A percentile compares a stretch with the other conserved stretches of the same genome.
Conservation (phyloP, 208 protist genomes). For the Sergeia podlipaevii region DNA sequence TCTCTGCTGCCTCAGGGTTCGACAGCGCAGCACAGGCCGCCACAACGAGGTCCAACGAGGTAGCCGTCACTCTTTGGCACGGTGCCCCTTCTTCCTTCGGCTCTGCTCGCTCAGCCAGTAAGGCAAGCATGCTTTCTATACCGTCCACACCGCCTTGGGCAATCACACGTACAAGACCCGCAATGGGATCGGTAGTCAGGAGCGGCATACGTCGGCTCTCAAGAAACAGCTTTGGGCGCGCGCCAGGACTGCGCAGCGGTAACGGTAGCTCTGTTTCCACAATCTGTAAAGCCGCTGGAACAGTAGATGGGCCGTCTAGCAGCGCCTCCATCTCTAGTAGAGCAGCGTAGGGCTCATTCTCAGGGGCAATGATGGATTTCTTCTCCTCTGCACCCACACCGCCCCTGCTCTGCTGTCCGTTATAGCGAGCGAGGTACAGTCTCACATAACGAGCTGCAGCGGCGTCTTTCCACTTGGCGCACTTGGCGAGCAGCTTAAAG, state of each 20-base stretch:
- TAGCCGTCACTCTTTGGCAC: constrained; percentile 22
- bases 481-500: constrained; percentile 79
- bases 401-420: constrained; percentile 11
- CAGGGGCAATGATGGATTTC: constrained; percentile 21
- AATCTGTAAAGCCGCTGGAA: constrained; percentile 39
- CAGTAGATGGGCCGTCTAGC: too few relatives aligned
- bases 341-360: constrained; percentile 27
- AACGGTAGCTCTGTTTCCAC: constrained; percentile 49
- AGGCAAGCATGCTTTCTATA: constrained; percentile 11
- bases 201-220: constrained; percentile 39
- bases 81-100: background rate
- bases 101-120: constrained; percentile 18
- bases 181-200: constrained; percentile 52
- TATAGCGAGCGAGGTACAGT: constrained; percentile 23
- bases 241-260: constrained; percentile 22
- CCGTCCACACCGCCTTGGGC: constrained; percentile 16
- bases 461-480: constrained; percentile 52
- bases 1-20: constrained; percentile 31
- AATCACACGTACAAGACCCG: constrained; percentile 30
- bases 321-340: constrained; percentile 58
- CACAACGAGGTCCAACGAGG: constrained; percentile 62
- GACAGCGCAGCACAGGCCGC: constrained; percentile 45
- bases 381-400: too few relatives aligned
- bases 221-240: constrained; percentile 55
- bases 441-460: constrained; percentile 34